Percentiles rank a stretch among this genome's conserved stretches.
phyloP scores from a whole-genome alignment of 768 basidiomycete species.

The Auricularia heimuer region DNA sequence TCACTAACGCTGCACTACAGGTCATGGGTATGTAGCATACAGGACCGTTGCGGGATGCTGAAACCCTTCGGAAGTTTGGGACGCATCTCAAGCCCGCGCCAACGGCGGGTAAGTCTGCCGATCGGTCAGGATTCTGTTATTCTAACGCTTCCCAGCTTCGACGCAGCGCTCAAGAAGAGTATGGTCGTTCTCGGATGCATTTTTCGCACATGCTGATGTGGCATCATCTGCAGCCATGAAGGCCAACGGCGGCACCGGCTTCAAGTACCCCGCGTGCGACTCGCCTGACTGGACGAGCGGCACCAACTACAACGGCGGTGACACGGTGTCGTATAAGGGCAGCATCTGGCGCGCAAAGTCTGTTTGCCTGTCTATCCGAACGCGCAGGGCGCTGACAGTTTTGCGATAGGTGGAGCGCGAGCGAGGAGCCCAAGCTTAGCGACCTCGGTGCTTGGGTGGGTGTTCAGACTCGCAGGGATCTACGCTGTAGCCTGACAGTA shows the following conservation, averaged over 20 bases:
- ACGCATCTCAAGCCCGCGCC: slow-evolving; percentile 32
- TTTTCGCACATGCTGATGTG: slow-evolving; percentile 19
- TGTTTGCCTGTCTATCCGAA: neutral
- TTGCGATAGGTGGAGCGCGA: neutral
- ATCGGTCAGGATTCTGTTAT: neutral
- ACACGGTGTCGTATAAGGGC: slow-evolving; percentile 44
- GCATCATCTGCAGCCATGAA: slow-evolving; percentile 25
- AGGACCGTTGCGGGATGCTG: too few relatives aligned
- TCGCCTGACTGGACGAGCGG: slow-evolving; percentile 44
- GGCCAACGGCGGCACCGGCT: slow-evolving; percentile 45
- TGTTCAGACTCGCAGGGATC: neutral
- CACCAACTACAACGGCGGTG: slow-evolving; percentile 39
- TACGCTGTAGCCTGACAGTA: neutral
- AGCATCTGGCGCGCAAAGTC: neutral
- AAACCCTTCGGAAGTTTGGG: slow-evolving; percentile 35
- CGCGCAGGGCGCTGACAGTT: neutral
- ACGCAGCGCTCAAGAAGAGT: slow-evolving; percentile 38
- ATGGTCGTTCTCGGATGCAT: slow-evolving; percentile 10
- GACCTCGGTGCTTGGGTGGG: neutral
- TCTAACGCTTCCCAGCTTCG: neutral
- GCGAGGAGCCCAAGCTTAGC: neutral
- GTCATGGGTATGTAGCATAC: neutral
- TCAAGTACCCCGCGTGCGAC: slow-evolving; percentile 48
- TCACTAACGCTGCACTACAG: neutral
- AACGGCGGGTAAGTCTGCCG: slow-evolving; percentile 17